Percentiles rank a stretch among this genome's conserved stretches.
Evolutionary conservation across 257 asterid species (phyloP).

Genomic region (Solanum virginianum): DNA sequence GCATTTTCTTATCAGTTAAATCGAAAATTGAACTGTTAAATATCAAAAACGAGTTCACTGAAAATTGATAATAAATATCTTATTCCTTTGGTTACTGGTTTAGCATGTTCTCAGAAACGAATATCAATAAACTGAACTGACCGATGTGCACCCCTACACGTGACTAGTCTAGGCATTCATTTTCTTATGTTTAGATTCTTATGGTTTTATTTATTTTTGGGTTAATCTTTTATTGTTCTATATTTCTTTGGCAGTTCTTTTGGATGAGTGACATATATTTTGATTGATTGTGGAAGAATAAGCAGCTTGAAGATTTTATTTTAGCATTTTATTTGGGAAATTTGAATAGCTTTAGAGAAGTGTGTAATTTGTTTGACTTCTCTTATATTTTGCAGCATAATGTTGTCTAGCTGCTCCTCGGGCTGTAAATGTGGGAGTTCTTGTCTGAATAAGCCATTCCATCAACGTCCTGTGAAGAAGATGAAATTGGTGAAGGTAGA

Average conservation of each 20-base stretch:
- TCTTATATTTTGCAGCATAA: constrained; percentile 35
- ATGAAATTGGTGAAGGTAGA: constrained; percentile 79
- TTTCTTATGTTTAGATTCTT: background rate
- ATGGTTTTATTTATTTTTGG: background rate
- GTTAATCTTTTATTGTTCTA: background rate
- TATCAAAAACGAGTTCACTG: background rate
- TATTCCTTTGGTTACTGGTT: background rate
- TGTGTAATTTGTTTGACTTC: background rate
- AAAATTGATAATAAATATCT: background rate
- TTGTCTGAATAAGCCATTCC: constrained; percentile 86
- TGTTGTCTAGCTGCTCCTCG: constrained; percentile 86
- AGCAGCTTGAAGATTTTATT: background rate
- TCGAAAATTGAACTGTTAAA: background rate
- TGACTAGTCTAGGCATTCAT: background rate
- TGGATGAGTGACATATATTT: background rate
- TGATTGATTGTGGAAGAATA: background rate
- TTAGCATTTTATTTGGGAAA: background rate
- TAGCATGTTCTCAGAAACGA: background rate
- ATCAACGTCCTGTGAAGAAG: constrained; percentile 82
- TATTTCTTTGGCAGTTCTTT: background rate
- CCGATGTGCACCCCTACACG: background rate
- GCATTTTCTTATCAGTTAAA: background rate
- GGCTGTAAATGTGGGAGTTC: constrained; percentile 81
- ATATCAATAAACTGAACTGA: background rate
- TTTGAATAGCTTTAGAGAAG: background rate